Percentiles rank a stretch among this genome's conserved stretches.
Evolutionary conservation across 164 flowering plant genomes (phyloP).

Genomic region (Buxus sempervirens): DNA sequence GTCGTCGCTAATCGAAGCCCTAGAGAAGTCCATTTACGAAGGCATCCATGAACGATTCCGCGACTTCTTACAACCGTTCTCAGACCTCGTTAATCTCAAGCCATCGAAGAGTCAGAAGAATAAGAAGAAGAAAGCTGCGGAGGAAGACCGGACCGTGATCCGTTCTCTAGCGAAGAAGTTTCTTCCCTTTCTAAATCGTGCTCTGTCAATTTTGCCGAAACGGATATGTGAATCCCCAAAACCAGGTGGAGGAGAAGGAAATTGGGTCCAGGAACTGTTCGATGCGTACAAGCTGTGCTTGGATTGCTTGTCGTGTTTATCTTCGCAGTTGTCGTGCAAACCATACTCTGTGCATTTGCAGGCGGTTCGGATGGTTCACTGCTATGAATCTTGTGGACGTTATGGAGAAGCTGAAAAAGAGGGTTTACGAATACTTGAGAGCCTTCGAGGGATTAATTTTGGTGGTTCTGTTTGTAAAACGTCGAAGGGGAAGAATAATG

Average conservation of each 20-base stretch:
- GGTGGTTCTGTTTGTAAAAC: conserved; percentile 1
- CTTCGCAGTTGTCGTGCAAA: conserved; percentile 48
- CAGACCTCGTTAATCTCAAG: conserved; percentile 13
- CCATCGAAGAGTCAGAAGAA: conserved; percentile 10
- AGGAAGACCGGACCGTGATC: conserved; percentile 15
- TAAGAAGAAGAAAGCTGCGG: conserved; percentile 7
- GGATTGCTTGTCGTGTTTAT: conserved; percentile 37
- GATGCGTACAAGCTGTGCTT: conserved; percentile 52
- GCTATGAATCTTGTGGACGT: conserved; percentile 45
- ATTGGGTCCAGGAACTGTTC: conserved; percentile 34
- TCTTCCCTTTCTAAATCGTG: conserved; percentile 54
- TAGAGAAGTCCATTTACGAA: conserved; percentile 20
- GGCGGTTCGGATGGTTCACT: conserved; percentile 47
- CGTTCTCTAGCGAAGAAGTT: conserved; percentile 78
- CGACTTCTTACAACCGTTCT: conserved; percentile 20
- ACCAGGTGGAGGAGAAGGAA: conserved; percentile 11
- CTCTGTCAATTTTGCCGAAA: conserved; percentile 53
- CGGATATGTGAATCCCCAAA: conserved; percentile 37
- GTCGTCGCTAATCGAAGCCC: conserved; percentile 20
- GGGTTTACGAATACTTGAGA: conserved; percentile 45
- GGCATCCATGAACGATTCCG: conserved; percentile 10
- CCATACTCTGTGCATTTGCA: conserved; percentile 45
- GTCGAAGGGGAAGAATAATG: conserved; percentile 14
- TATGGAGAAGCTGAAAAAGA: conserved; percentile 46
- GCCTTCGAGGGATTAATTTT: conserved; percentile 25